These are phyloP conservation scores for Acanthamoeba sp. DNA, from an alignment of 208 protist genomes.

Conservation along the genomic window DNA sequence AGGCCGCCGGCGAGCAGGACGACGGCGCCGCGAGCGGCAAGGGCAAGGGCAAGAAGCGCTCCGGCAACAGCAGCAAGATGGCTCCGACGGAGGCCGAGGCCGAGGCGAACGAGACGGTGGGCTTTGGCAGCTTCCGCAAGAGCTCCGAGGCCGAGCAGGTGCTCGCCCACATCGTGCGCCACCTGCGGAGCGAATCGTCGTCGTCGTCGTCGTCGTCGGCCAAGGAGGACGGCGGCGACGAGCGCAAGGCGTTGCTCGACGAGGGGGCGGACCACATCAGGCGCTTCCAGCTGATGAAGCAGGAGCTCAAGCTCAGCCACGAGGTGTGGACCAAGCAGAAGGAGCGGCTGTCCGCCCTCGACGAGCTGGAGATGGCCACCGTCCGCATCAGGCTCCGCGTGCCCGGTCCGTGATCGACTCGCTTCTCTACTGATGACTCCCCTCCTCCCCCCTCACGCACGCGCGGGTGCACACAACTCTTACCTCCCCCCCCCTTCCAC, in stretches of 20 bases:
- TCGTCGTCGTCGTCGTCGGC: no score
- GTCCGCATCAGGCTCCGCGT: conserved; percentile 69
- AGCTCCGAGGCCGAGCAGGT: conserved; percentile 76
- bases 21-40: background rate
- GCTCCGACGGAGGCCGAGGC: background rate
- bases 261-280: conserved; percentile 75
- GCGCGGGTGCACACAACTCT: no score
- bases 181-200: background rate
- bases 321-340: conserved; percentile 73
- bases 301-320: conserved; percentile 41
- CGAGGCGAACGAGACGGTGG: background rate
- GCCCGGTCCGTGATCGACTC: conserved; percentile 12
- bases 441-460: no score
- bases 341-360: conserved; percentile 73
- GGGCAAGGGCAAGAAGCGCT: no score
- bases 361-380: conserved; percentile 74
- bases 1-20: background rate
- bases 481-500: no score
- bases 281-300: conserved; percentile 70
- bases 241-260: background rate
- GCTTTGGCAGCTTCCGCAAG: conserved; percentile 42
- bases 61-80: no score
- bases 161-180: conserved; percentile 37
- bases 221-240: no score
- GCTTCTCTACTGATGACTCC: background rate